Evolutionary conservation across 1,139 yeast species (phyloP).

Genomic region (Saccharomycopsis hybrid): DNA sequence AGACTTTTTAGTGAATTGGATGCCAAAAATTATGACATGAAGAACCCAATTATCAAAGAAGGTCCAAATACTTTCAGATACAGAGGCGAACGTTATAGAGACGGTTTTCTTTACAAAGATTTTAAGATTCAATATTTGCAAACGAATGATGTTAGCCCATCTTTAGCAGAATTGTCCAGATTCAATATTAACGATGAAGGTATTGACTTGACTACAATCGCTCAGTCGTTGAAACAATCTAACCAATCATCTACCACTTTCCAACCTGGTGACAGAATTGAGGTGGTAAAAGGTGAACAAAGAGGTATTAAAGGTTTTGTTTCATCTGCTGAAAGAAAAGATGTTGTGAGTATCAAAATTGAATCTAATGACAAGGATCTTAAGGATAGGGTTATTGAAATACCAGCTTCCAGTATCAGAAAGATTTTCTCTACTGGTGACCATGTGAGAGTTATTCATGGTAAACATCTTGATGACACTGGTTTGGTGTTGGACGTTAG

Average conservation of each 20-base stretch:
- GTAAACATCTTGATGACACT: slow-evolving; percentile 88
- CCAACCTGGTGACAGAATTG: slow-evolving; percentile 93
- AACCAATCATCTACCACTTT: slow-evolving; percentile 52
- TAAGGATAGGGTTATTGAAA: slow-evolving; percentile 41
- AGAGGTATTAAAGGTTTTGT: slow-evolving; percentile 84
- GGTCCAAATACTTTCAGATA: slow-evolving; percentile 72
- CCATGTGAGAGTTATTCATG: slow-evolving; percentile 88
- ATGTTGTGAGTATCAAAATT: slow-evolving; percentile 51
- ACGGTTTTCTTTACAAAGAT: slow-evolving; percentile 83
- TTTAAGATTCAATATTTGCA: slow-evolving; percentile 77
- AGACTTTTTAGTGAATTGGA: slow-evolving; percentile 76
- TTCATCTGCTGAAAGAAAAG: slow-evolving; percentile 55
- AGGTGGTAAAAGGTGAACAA: slow-evolving; percentile 88
- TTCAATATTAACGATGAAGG: slow-evolving; percentile 74
- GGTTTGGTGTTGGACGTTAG: slow-evolving; percentile 84
- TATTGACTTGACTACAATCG: slow-evolving; percentile 77
- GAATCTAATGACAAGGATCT: slow-evolving; percentile 42
- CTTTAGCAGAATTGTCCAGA: slow-evolving; percentile 79
- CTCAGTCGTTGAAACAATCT: slow-evolving; percentile 71
- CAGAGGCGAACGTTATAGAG: slow-evolving; percentile 80
- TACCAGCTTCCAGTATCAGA: slow-evolving; percentile 76
- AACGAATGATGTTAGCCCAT: slow-evolving; percentile 80
- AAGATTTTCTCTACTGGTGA: slow-evolving; percentile 89
- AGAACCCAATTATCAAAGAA: slow-evolving; percentile 51
- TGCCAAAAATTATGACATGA: slow-evolving; percentile 57